Percentiles rank a stretch among this genome's conserved stretches.
These are phyloP conservation scores for Erodium chrysanthum DNA, from an alignment of 441 rosid genomes.

Conservation along the genomic window DNA sequence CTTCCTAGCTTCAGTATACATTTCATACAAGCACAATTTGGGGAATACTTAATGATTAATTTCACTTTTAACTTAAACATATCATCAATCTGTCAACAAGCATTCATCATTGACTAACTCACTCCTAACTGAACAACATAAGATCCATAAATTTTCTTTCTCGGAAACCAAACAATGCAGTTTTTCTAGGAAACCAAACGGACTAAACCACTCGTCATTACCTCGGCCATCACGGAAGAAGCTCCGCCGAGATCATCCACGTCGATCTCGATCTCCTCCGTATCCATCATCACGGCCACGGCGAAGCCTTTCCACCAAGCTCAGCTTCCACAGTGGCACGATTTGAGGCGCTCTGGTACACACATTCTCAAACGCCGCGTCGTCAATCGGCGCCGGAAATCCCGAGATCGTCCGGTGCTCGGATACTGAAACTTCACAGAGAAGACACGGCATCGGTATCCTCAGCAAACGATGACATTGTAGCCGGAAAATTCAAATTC, in stretches of 20 bases:
- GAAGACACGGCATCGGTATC: not conserved
- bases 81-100: not conserved
- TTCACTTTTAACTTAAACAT: not conserved
- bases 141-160: not conserved
- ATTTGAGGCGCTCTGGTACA: slow-evolving; percentile 16
- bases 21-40: not conserved
- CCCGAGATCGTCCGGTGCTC: not conserved
- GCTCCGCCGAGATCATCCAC: slow-evolving; percentile 38
- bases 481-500: not conserved
- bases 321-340: slow-evolving; percentile 19
- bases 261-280: slow-evolving; percentile 34
- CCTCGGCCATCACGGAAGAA: slow-evolving; percentile 32
- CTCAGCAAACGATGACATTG: not conserved
- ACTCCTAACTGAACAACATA: not conserved
- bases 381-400: not conserved
- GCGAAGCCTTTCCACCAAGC: slow-evolving; percentile 31
- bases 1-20: too few relatives aligned
- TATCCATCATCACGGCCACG: slow-evolving; percentile 32
- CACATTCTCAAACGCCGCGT: slow-evolving; percentile 23
- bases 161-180: too few relatives aligned
- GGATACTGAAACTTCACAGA: not conserved
- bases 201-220: slow-evolving; percentile 1
- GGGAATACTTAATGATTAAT: too few relatives aligned
- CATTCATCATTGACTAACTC: not conserved
- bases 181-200: too few relatives aligned